These are phyloP conservation scores for Suhomyces yuchorum DNA, from an alignment of 1,139 yeast species.

Conservation along the genomic window DNA sequence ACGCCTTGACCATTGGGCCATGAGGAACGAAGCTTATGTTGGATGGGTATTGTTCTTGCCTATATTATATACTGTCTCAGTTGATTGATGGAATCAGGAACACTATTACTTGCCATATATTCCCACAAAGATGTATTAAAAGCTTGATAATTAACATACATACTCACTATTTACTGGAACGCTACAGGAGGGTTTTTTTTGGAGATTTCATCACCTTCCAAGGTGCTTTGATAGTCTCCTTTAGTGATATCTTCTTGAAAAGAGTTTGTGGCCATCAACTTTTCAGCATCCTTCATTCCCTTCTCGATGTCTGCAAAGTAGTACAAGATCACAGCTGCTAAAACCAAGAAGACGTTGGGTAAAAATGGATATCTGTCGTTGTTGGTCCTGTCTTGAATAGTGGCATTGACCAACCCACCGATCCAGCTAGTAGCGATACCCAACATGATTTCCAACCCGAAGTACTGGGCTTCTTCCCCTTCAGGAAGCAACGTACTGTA, in stretches of 20 bases:
- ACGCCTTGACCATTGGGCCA: constrained; percentile 62
- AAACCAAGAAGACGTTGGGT: constrained; percentile 38
- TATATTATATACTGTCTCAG: neutral
- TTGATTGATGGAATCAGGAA: too few species aligned
- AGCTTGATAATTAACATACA: neutral
- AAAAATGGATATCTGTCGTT: constrained; percentile 44
- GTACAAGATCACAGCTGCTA: constrained; percentile 29
- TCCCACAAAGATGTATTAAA: too few species aligned
- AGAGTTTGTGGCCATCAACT: constrained; percentile 8
- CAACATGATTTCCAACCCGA: constrained; percentile 46
- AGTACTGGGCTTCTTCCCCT: constrained; percentile 49
- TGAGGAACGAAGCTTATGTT: constrained; percentile 51
- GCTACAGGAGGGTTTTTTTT: neutral
- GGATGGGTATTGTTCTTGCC: neutral
- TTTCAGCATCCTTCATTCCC: constrained; percentile 35
- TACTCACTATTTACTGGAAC: neutral
- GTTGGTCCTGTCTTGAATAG: constrained; percentile 44
- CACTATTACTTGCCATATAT: too few species aligned
- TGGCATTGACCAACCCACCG: constrained; percentile 42
- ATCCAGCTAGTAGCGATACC: constrained; percentile 51
- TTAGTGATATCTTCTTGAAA: neutral
- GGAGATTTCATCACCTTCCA: neutral
- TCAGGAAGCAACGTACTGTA: constrained; percentile 44
- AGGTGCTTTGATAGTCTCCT: constrained; percentile 5
- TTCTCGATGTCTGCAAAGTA: constrained; percentile 33